A percentile compares a stretch with the other conserved stretches of the same genome.
Evolutionary conservation across 768 basidiomycete species (phyloP).

Genomic region (Leccinellum luteum): DNA sequence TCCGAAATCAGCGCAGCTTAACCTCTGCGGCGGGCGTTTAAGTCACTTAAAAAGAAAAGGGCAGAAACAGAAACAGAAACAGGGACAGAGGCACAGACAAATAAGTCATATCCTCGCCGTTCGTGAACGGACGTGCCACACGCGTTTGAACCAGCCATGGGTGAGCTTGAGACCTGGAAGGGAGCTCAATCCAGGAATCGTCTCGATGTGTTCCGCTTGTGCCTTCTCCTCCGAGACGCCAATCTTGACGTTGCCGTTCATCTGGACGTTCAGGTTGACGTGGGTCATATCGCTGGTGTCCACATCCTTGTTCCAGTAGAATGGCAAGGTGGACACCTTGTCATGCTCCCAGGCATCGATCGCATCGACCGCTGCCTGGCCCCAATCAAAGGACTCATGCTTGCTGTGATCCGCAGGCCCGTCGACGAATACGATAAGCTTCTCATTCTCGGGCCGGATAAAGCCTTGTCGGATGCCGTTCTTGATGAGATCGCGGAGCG

Average conservation of each 20-base stretch:
- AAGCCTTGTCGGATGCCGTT: conserved; percentile 69
- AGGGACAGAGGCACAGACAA: too few species aligned
- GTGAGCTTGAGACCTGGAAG: conserved; percentile 24
- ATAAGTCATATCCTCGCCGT: conserved; percentile 19
- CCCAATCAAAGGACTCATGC: conserved; percentile 76
- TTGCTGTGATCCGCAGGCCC: conserved; percentile 52
- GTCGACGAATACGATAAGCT: conserved; percentile 73
- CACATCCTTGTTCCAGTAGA: conserved; percentile 48
- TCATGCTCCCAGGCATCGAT: conserved; percentile 57
- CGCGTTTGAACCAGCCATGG: conserved; percentile 32
- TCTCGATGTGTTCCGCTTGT: conserved; percentile 20
- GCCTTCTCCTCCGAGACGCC: conserved; percentile 1
- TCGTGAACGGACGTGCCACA: conserved; percentile 32
- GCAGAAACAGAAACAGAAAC: not conserved
- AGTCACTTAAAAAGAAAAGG: not conserved
- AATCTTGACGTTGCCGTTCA: not conserved
- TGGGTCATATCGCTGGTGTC: conserved; percentile 33
- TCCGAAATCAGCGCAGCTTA: conserved; percentile 13
- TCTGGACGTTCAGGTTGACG: not conserved
- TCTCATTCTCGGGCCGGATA: conserved; percentile 60
- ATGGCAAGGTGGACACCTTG: conserved; percentile 34
- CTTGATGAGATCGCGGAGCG: conserved; percentile 73
- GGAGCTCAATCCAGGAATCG: conserved; percentile 18
- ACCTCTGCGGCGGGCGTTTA: not conserved
- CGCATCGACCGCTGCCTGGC: conserved; percentile 60